Conservation (phyloP, 2,329 filamentous ascomycete genomes). For the Purpureocillium takamizusanense region DNA sequence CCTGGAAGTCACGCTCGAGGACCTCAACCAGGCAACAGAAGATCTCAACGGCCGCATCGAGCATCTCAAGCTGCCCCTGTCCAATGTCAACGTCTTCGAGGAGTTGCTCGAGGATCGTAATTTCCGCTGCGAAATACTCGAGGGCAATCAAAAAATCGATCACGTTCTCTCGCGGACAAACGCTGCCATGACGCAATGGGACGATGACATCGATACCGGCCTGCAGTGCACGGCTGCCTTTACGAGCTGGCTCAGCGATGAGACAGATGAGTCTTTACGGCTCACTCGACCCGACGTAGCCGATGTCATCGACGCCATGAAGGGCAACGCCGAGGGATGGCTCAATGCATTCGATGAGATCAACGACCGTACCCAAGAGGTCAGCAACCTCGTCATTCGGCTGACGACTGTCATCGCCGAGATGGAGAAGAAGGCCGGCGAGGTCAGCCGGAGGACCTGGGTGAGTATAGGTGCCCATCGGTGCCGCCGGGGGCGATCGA, state of each 20-base stretch:
- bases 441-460: slow-evolving; percentile 70
- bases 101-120: slow-evolving; percentile 76
- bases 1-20: slow-evolving; percentile 75
- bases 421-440: slow-evolving; percentile 76
- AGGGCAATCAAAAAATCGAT: slow-evolving; percentile 85
- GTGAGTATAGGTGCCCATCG: slow-evolving; percentile 38
- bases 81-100: slow-evolving; percentile 76
- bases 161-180: slow-evolving; percentile 78
- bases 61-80: slow-evolving; percentile 72
- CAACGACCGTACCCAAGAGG: slow-evolving; percentile 59
- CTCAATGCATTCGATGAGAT: slow-evolving; percentile 69
- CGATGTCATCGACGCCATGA: slow-evolving; percentile 82
- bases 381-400: slow-evolving; percentile 62
- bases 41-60: slow-evolving; percentile 76
- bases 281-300: slow-evolving; percentile 52
- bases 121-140: slow-evolving; percentile 74
- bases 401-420: slow-evolving; percentile 72
- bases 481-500: neutral
- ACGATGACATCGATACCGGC: slow-evolving; percentile 73
- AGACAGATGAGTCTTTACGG: slow-evolving; percentile 53
- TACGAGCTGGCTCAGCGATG: slow-evolving; percentile 60
- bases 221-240: slow-evolving; percentile 69
- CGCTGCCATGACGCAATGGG: slow-evolving; percentile 63
- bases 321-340: slow-evolving; percentile 88
- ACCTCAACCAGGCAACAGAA: slow-evolving; percentile 66